Base-by-base conservation (phyloP, 2,329 filamentous ascomycete species). In the Penicillium sp. region DNA sequence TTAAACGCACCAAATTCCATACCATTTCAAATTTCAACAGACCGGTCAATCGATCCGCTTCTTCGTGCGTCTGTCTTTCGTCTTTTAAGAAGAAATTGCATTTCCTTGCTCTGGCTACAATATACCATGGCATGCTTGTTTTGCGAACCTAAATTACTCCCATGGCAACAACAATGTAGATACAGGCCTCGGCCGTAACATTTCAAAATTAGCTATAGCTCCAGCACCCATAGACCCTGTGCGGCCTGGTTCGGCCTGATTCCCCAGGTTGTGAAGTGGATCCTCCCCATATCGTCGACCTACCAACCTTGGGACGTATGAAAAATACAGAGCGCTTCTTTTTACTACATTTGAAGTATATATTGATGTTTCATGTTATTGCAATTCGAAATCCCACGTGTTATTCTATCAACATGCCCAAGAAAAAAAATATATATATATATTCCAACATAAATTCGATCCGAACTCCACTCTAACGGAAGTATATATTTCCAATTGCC, bases 1-100 rank as follows among this genome's bases (percentile, higher is more conserved):
- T 71, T 66, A 69, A 67, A 66, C 66, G 69, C 64, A 65, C 63
- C 66, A 66, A 71, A 72, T 61, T 69, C 62, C 67, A 72, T 66
- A 69, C 64, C 65, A 68, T 71, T 68, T 69, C 53, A 55, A 53
- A 54, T 46, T 55, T 61, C 63, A 65, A 55, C 59, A 59, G n/a
- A 22, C 59, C 55, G 60, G 61, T 61, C 53, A 58, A 55, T 63
- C 54, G 58, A 61, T 58, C 53, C 51, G 57, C 45, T 47, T 49
- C 50, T 58, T 56, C 52, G 46, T 55, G 49, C 38, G 53, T 44
- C 54, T 31, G 45, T 47, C 57, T 63, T 55, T 22, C 44, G 31
- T 50, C 37, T 54, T 24, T 42, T 37, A 61, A 64, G 61, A 62
- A 57, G 57, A 45, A 64, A 65, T 64, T 59, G 60, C 56, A 62